Evolutionary conservation across 345 rosid species (phyloP).

Genomic region (Isatis tinctoria): DNA sequence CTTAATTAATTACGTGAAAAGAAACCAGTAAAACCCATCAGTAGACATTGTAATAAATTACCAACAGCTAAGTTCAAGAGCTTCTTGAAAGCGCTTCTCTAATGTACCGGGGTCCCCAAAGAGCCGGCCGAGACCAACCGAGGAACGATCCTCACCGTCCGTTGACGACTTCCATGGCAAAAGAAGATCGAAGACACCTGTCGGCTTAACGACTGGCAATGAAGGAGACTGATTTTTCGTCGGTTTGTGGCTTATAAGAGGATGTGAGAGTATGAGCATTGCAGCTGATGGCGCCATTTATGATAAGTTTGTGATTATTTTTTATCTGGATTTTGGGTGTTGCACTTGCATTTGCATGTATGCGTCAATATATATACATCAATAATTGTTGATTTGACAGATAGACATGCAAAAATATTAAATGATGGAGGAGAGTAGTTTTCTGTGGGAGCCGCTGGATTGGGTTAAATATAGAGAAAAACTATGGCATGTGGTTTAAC

Average conservation of each 20-base stretch:
- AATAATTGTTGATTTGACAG: neutral
- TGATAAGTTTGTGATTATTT: neutral
- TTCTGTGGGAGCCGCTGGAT: slow-evolving; percentile 23
- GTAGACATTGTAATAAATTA: neutral
- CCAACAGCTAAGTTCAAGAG: slow-evolving; percentile 45
- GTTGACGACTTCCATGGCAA: neutral
- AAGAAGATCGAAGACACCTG: neutral
- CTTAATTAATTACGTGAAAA: neutral
- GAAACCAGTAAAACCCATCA: neutral
- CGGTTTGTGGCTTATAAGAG: slow-evolving; percentile 17
- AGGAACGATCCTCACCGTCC: neutral
- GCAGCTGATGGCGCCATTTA: slow-evolving; percentile 73
- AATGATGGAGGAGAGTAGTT: slow-evolving; percentile 9
- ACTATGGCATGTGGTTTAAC: slow-evolving; percentile 23
- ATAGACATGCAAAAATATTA: neutral
- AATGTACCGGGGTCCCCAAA: slow-evolving; percentile 23
- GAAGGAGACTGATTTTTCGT: slow-evolving; percentile 8
- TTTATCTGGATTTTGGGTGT: neutral
- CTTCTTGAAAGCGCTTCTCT: slow-evolving; percentile 43
- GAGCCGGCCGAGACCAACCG: neutral
- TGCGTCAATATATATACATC: neutral
- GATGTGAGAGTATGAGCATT: slow-evolving; percentile 49
- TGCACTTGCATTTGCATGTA: slow-evolving; percentile 3
- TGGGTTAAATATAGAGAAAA: slow-evolving; percentile 1
- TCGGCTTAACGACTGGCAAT: neutral